A percentile compares a stretch with the other conserved stretches of the same genome.
Evolutionary conservation across 1,284 basidiomycete species (phyloP).

Genomic region (Grifola frondosa): DNA sequence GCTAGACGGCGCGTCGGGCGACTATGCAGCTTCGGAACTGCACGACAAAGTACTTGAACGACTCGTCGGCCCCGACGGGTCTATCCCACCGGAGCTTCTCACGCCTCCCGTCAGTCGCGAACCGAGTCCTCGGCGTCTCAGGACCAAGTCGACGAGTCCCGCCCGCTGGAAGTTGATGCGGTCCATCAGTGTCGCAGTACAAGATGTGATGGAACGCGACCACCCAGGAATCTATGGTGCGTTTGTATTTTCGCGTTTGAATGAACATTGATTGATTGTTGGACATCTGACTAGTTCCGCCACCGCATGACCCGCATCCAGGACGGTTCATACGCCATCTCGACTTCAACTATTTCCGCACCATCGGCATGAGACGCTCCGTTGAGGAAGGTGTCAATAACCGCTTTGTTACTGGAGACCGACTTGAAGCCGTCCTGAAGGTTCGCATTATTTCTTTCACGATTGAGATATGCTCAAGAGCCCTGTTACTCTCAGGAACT

Average conservation of each 20-base stretch:
- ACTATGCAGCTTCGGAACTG: conserved; percentile 48
- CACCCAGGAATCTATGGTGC: conserved; percentile 70
- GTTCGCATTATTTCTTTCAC: conserved; percentile 39
- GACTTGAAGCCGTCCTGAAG: conserved; percentile 81
- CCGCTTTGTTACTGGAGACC: conserved; percentile 90
- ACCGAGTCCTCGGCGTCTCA: conserved; percentile 70
- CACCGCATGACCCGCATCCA: conserved; percentile 69
- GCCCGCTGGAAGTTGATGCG: conserved; percentile 78
- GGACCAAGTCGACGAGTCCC: conserved; percentile 74
- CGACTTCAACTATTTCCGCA: conserved; percentile 92
- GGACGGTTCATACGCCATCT: conserved; percentile 77
- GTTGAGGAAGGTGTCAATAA: conserved; percentile 87
- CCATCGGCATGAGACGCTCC: conserved; percentile 91
- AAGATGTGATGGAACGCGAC: conserved; percentile 59
- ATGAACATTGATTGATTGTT: conserved; percentile 10
- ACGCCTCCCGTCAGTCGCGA: conserved; percentile 77
- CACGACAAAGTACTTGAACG: conserved; percentile 62
- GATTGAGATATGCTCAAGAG: conserved; percentile 2
- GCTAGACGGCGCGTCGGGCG: conserved; percentile 30
- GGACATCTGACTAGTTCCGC: conserved; percentile 52
- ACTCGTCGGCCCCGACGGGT: conserved; percentile 58
- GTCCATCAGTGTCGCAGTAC: conserved; percentile 72
- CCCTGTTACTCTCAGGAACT: conserved; percentile 65
- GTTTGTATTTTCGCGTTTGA: conserved; percentile 25
- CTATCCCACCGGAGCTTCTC: conserved; percentile 70